phyloP scores from a whole-genome alignment of 345 rosid species.

The Hibiscus mutabilis region DNA sequence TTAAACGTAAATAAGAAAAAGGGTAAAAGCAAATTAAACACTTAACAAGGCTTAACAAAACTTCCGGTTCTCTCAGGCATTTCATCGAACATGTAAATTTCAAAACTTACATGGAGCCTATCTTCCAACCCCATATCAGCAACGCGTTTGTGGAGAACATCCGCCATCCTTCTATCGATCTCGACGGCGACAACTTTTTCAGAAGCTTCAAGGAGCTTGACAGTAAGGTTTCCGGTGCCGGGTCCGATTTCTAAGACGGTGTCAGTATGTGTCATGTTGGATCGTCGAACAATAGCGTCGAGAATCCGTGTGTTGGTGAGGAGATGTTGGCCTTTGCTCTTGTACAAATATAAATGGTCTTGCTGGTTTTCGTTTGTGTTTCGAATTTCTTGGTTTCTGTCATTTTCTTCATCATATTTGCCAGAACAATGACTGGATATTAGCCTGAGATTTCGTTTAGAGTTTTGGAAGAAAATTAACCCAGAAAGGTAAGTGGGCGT shows the following conservation, averaged over 20 bases:
- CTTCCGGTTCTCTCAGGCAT: slow-evolving; percentile 22
- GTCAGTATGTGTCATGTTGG: slow-evolving; percentile 44
- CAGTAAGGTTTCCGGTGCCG: slow-evolving; percentile 88
- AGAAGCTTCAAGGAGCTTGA: slow-evolving; percentile 61
- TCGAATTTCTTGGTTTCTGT: background rate
- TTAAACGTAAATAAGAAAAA: background rate
- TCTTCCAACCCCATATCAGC: slow-evolving; percentile 31
- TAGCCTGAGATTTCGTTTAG: slow-evolving; percentile 18
- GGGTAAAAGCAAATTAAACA: background rate
- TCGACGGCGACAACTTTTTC: slow-evolving; percentile 62
- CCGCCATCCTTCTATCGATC: slow-evolving; percentile 75
- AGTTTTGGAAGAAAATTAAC: slow-evolving; percentile 17
- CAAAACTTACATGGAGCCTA: slow-evolving; percentile 47
- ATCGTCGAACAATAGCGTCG: slow-evolving; percentile 57
- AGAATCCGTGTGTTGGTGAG: slow-evolving; percentile 76
- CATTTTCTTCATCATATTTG: background rate
- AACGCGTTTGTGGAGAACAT: slow-evolving; percentile 49
- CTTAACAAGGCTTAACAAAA: background rate
- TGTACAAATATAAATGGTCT: slow-evolving; percentile 1
- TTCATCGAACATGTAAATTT: slow-evolving; percentile 38
- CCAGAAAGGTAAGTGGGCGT: slow-evolving; percentile 5
- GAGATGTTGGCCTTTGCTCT: slow-evolving; percentile 76
- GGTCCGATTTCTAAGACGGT: slow-evolving; percentile 86
- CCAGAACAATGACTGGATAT: slow-evolving; percentile 14
- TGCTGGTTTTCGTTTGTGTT: background rate